Evolutionary conservation across 2,329 filamentous ascomycete species (phyloP), one percentile per base, ranked within the genome.

Genomic region (Ceratocystis variospora): DNA sequence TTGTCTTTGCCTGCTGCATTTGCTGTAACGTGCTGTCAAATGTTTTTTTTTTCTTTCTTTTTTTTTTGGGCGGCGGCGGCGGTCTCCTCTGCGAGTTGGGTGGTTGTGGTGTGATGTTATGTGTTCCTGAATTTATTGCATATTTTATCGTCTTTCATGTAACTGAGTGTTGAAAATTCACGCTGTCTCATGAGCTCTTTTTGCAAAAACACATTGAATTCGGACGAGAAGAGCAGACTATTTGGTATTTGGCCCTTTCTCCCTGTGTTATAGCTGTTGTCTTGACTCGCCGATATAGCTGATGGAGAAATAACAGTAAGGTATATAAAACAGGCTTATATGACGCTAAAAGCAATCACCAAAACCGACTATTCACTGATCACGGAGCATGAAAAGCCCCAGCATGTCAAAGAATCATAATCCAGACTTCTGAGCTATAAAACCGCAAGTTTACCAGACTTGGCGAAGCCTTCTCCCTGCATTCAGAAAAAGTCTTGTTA

Each of bases 401-500:
- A 57, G 28, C 55, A 59, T 31, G 28, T 59, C 28, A 59, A 37
- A 31, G 15, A 59, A 59, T n/a, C 10, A 59, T 6, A 37, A 28
- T 6, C 22, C 48, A 25, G 48, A 5, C 22, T 22, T 8, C 37
- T 15, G 37, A 25, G 22, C 19, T 28, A 53, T 53, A 25, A 59
- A 59, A 2, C 3, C 6, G 2, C 22, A 5, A n/a, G 55, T 37
- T 37, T 59, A 37, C 31, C n/a, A 25, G 10, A 33, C 37, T 59
- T 59, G 19, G 31, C 25, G 28, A 59, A 15, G 37, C 1, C 5
- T 15, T n/a, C 55, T 59, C 28, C 28, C 28, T 59, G 28, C 17
- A 37, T 59, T 59, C 55, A 59, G 33, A 28, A 59, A 59, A 59
- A 59, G n/a, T 7, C 25, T 37, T 59, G 28, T 59, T 28, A 57